Base-by-base conservation (phyloP, 1,284 basidiomycete genomes). In the Trichosporon faecale region DNA sequence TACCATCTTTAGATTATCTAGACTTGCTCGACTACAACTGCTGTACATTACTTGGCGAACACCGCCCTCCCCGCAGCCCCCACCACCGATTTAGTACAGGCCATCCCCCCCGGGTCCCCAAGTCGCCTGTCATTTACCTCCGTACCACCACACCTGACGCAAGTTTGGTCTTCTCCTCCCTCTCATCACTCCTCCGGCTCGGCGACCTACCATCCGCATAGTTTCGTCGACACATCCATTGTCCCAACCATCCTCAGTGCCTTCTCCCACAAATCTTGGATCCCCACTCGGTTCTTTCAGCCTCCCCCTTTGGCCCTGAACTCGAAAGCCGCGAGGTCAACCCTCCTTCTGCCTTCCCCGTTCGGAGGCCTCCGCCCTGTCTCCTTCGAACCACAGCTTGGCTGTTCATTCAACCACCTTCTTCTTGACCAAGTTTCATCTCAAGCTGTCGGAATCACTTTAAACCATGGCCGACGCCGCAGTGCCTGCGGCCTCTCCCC, bases 391-490 rank as follows among this genome's bases (percentile, higher is more conserved):
- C 57, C 29, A 31, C 57, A 29, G 57, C 57, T 61, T 31, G 57
- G 29, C 57, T n/a, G 29, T 27, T 27, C 18, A 61, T 61, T 61
- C 57, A 61, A 29, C 57, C 57, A n/a, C 18, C 18, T 5, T 29
- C 57, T n/a, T 61, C 29, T 31, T 61, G 29, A 61, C 27, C 57
- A 31, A 31, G 29, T 61, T 31, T 31, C 29, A 33, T 31, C 57
- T 61, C 57, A 61, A 61, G 57, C 57, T 61, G 65, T 64, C 31
- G 64, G 65, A 33, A 21, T 31, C n/a, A 8, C 35, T 18, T n/a
- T n/a, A 27, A 57, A 55, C 66, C 66, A 70, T 68, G 66, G 69
- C 69, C 64, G 69, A 70, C 40, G 64, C 64, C 66, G 46, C 69
- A 67, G 37, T 27, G 16, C 63, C 65, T 46, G 52, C 61, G 57